A percentile compares a stretch with the other conserved stretches of the same genome.
Conservation (phyloP, 345 rosid species). For the Laguncularia racemosa region DNA sequence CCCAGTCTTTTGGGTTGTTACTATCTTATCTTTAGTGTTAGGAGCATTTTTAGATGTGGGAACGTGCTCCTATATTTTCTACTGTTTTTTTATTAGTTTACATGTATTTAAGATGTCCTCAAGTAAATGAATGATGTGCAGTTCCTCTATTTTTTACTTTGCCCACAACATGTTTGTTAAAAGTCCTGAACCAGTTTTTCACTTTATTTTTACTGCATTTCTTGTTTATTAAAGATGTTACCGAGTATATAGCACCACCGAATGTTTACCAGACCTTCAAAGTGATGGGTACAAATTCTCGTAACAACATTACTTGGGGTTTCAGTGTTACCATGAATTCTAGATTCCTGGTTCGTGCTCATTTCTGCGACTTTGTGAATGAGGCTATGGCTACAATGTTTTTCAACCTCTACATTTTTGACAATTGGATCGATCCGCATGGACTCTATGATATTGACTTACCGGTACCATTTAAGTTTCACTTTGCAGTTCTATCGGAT, state of each 20-base stretch:
- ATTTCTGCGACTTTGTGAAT: constrained; percentile 45
- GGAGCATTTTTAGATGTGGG: no score
- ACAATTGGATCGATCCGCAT: constrained; percentile 23
- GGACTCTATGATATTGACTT: fast-evolving
- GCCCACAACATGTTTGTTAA: no score
- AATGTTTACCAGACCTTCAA: constrained; percentile 34
- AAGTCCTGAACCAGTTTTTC: no score
- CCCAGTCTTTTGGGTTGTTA: no score
- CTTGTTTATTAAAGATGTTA: no score
- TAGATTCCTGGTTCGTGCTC: constrained; percentile 35
- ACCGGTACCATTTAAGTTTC: constrained; percentile 27
- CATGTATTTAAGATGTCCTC: no score
- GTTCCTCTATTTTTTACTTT: no score
- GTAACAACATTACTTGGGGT: constrained; percentile 35
- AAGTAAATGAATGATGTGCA: no score
- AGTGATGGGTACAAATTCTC: constrained; percentile 7
- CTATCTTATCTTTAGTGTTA: no score
- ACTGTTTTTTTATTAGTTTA: no score
- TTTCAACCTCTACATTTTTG: constrained; percentile 35
- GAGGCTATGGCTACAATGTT: background rate
- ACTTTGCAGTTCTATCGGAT: constrained; percentile 38
- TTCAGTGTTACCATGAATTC: constrained; percentile 30
- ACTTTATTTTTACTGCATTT: no score
- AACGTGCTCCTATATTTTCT: no score
- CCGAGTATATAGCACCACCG: constrained; percentile 30